Conservation (phyloP, 2,329 filamentous ascomycete genomes). For the Talaromyces atroroseus region DNA sequence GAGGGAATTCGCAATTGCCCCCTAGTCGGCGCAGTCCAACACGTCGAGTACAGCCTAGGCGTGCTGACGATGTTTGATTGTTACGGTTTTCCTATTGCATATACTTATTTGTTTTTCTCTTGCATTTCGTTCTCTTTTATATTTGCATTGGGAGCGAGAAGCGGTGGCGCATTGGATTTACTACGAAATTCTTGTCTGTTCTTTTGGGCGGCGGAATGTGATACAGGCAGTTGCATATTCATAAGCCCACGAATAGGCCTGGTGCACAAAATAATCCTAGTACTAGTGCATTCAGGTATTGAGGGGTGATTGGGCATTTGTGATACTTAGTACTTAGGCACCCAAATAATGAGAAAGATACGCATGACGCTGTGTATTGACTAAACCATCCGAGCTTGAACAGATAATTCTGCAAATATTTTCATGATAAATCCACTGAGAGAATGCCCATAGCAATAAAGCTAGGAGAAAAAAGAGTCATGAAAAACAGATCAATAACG, state of each 20-base stretch:
- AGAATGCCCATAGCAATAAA: neutral
- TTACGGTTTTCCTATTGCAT: neutral
- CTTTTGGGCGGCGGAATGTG: neutral
- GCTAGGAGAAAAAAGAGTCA: neutral
- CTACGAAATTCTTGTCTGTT: neutral
- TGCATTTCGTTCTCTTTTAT: neutral
- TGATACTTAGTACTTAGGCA: no score
- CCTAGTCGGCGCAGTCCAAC: conserved; percentile 15
- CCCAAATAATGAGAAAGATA: neutral
- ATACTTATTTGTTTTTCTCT: neutral
- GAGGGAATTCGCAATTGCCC: conserved; percentile 17
- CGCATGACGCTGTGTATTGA: neutral
- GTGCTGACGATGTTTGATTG: conserved; percentile 2
- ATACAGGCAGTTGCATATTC: neutral
- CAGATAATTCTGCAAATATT: neutral
- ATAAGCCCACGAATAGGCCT: neutral
- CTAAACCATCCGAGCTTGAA: neutral
- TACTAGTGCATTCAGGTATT: neutral
- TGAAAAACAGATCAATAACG: neutral
- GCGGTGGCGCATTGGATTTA: conserved; percentile 10
- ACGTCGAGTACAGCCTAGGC: conserved; percentile 11
- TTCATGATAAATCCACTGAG: neutral
- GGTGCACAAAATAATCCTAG: neutral
- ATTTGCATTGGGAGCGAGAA: conserved; percentile 14
- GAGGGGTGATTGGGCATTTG: no score